These are phyloP conservation scores for Lipomyces chichibuensis DNA, from an alignment of 805 yeast species.

Conservation along the genomic window DNA sequence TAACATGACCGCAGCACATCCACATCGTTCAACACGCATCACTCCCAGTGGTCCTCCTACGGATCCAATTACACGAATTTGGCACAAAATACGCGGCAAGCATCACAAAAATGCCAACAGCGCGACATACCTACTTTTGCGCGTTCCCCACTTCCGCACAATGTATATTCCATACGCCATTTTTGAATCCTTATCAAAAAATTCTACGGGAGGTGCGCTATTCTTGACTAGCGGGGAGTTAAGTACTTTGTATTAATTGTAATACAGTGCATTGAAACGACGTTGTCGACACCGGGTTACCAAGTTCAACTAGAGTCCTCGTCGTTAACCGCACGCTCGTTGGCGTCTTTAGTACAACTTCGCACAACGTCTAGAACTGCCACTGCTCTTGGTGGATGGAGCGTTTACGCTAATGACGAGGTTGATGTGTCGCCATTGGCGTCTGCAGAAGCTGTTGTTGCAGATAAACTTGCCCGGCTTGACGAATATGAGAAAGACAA, in stretches of 20 bases:
- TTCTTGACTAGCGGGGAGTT: background rate
- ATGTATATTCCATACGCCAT: constrained; percentile 30
- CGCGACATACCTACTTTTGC: constrained; percentile 17
- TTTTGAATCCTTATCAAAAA: constrained; percentile 21
- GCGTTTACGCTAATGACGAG: constrained; percentile 31
- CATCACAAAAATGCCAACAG: background rate
- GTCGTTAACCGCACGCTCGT: constrained; percentile 23
- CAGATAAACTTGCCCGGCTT: background rate
- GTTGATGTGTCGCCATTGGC: constrained; percentile 34
- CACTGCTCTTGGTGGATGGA: constrained; percentile 36
- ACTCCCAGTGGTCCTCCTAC: constrained; percentile 24
- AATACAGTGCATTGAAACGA: constrained; percentile 23
- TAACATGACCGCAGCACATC: constrained; percentile 18
- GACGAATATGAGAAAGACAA: constrained; percentile 2
- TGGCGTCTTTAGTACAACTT: constrained; percentile 21
- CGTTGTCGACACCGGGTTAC: constrained; percentile 24
- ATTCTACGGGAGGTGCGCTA: constrained; percentile 21
- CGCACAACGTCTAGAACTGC: constrained; percentile 21
- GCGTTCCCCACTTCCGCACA: constrained; percentile 25
- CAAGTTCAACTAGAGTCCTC: constrained; percentile 21
- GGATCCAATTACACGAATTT: constrained; percentile 23
- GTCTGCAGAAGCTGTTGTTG: constrained; percentile 19
- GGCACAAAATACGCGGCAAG: background rate
- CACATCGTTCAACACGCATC: constrained; percentile 28
- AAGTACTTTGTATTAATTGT: background rate